Percentiles rank a stretch among this genome's conserved stretches.
Conservation (phyloP, 2,329 filamentous ascomycete genomes). For the Trichophyton rubrum region DNA sequence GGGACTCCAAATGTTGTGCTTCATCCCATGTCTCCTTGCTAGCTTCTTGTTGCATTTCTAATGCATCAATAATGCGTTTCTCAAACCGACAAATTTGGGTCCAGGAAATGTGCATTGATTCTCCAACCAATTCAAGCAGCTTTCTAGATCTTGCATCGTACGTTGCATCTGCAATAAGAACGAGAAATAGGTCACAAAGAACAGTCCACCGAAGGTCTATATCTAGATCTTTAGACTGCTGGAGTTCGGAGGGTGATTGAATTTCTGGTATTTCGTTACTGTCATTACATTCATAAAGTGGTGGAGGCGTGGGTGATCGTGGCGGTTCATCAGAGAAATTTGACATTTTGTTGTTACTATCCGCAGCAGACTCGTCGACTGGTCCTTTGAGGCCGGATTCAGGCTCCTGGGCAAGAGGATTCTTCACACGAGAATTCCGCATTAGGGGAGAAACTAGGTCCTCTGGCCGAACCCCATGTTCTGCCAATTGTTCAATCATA, state of each 20-base stretch:
- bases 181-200: conserved; percentile 85
- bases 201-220: conserved; percentile 97
- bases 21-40: conserved; percentile 98
- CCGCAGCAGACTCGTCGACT: not conserved
- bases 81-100: conserved; percentile 93
- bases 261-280: conserved; percentile 65
- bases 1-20: conserved; percentile 77
- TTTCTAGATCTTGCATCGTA: conserved; percentile 83
- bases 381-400: not conserved
- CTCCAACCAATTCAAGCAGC: conserved; percentile 70
- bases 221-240: conserved; percentile 70
- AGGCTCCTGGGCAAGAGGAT: conserved; percentile 58
- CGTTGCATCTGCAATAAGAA: conserved; percentile 88
- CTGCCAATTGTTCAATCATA: conserved; percentile 95
- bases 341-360: conserved; percentile 17
- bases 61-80: conserved; percentile 87
- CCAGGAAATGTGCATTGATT: conserved; percentile 70
- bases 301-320: conserved; percentile 41
- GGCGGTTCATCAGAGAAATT: conserved; percentile 22
- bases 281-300: conserved; percentile 47
- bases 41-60: conserved; percentile 93
- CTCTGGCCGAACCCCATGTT: conserved; percentile 74
- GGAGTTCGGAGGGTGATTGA: conserved; percentile 69
- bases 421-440: conserved; percentile 84
- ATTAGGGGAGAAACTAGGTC: conserved; percentile 80